Evolutionary conservation across 768 basidiomycete species (phyloP).

Genomic region (Naganishia kalamii): DNA sequence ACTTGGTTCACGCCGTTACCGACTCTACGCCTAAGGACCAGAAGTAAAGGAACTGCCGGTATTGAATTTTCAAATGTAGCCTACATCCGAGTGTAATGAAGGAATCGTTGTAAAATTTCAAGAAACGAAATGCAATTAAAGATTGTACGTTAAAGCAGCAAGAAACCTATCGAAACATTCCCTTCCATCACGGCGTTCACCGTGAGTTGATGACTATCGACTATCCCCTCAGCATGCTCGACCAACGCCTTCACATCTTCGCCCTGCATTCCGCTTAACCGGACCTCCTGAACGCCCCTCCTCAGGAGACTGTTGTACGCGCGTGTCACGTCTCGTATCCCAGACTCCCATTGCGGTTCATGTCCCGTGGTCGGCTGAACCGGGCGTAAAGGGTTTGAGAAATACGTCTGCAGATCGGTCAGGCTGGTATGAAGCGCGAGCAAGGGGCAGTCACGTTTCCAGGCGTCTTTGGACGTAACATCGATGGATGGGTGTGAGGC

Average conservation of each 20-base stretch:
- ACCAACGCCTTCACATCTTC: background rate
- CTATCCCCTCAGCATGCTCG: background rate
- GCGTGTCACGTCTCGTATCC: background rate
- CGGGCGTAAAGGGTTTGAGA: background rate
- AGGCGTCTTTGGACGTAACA: background rate
- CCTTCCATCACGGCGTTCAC: background rate
- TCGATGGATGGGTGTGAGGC: background rate
- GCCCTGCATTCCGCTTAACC: background rate
- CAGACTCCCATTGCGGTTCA: background rate
- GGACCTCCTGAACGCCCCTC: background rate
- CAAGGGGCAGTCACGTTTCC: background rate
- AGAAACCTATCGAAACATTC: background rate
- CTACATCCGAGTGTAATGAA: background rate
- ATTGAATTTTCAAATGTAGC: too few relatives aligned
- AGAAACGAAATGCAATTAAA: background rate
- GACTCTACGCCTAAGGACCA: slow-evolving; percentile 38
- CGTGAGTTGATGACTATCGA: background rate
- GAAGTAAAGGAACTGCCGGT: slow-evolving; percentile 25
- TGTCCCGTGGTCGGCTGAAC: background rate
- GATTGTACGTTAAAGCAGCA: background rate
- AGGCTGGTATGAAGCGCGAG: background rate
- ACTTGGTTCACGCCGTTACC: slow-evolving; percentile 30
- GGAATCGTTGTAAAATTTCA: background rate
- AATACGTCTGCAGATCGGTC: background rate
- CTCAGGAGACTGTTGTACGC: background rate